Evolutionary conservation across 2,329 filamentous ascomycete genomes (phyloP).

Genomic region (Clonostachys byssicola): DNA sequence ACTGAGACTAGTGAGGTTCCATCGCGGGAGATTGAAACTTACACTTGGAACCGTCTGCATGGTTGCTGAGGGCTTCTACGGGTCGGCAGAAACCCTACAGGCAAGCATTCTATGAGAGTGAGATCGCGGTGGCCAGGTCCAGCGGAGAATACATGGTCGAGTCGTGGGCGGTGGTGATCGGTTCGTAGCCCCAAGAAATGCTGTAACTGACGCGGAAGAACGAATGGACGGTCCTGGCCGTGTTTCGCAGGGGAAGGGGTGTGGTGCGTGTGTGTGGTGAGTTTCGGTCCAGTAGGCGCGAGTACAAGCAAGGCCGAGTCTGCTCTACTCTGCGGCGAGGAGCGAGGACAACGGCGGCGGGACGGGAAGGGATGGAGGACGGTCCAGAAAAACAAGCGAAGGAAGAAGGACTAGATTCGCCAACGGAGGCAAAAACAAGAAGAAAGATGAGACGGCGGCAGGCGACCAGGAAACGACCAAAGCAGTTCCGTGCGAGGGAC

Average conservation of each 20-base stretch:
- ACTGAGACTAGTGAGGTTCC: not conserved
- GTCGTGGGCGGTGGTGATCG: not conserved
- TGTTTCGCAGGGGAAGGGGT: too few species aligned
- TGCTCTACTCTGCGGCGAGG: too few species aligned
- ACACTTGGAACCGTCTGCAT: conserved; percentile 52
- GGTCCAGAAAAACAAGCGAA: not conserved
- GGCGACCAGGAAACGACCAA: not conserved
- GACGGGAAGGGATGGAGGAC: not conserved
- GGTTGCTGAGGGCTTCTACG: conserved; percentile 33
- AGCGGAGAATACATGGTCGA: conserved; percentile 20
- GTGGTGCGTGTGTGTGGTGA: too few species aligned
- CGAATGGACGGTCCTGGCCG: too few species aligned
- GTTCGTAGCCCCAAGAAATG: too few species aligned
- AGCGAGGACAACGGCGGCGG: too few species aligned
- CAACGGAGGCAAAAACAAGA: not conserved
- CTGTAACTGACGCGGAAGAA: too few species aligned
- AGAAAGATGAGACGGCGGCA: not conserved
- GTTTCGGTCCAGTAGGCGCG: too few species aligned
- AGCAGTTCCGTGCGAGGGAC: not conserved
- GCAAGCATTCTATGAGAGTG: conserved; percentile 25
- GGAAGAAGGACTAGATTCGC: too few species aligned
- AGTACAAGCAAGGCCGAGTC: too few species aligned
- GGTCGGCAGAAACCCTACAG: conserved; percentile 26
- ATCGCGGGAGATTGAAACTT: conserved; percentile 17
- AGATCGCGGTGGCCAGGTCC: conserved; percentile 16